Base-by-base conservation (phyloP, 2,329 filamentous ascomycete species). In the Fusarium xylarioides region DNA sequence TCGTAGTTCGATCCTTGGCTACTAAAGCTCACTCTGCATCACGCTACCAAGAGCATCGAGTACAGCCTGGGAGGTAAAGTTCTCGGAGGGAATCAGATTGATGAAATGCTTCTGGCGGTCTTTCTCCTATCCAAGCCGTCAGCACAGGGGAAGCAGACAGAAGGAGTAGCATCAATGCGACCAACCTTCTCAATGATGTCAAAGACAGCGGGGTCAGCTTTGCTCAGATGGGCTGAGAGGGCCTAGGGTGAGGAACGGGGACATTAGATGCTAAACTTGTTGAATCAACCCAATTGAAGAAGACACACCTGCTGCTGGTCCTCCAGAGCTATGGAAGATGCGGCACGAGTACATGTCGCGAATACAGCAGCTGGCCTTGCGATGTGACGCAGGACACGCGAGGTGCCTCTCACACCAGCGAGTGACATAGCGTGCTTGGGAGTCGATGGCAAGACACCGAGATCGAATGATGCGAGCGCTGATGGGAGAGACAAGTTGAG, bases 71-170 rank as follows among this genome's bases (percentile, higher is more conserved):
- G 95, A 97, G 32, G 95, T 97, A 80, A 97, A 97, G 85, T 97
- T 97, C 85, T 97, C 95, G 11, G 95, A 97, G 26, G 95, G 95
- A 75, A 97, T 97, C 65, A 97, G 88, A 83, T 98, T 98, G 86
- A 99, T 97, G 80, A 98, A 99, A 83, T 98, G 95, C 84, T 97
- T 97, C 84, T 99, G 96, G 76, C 96, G 90, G 76, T 89, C 89
- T 90, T 98, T 98, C 87, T 99, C 96, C 94, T 97, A 40, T 16
- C 54, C 16, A 34, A 26, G 40, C 16, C 14, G 32, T 72, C 40
- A 68, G 57, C 38, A 59, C 46, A 30, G n/a, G 21, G 19, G 14
- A 10, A 21, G 19, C 23, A 35, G n/a, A 26, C 16, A 16, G 8
- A 21, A 26, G n/a, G n/a, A 14, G 15, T 47, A 34, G 37, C 19